phyloP scores from a whole-genome alignment of 2,329 filamentous ascomycete genomes.

The Colletotrichum musicola region DNA sequence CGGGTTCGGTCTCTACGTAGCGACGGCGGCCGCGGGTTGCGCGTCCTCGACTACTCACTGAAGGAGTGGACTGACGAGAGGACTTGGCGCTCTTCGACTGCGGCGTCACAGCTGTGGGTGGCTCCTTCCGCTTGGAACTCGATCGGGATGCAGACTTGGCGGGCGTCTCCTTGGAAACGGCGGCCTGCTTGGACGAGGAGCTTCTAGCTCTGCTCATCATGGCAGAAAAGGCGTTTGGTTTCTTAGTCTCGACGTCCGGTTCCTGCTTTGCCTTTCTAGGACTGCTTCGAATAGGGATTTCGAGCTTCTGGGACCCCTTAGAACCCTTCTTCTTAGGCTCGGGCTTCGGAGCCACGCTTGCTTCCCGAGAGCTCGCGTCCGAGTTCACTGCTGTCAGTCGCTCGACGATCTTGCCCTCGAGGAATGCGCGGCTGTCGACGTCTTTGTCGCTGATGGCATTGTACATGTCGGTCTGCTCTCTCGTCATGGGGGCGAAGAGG shows the following conservation, averaged over 20 bases:
- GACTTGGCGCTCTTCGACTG: conserved; percentile 79
- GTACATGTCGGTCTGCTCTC: conserved; percentile 92
- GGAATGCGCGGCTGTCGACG: conserved; percentile 76
- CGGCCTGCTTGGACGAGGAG: conserved; percentile 41
- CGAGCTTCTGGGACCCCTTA: conserved; percentile 38
- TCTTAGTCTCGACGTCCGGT: conserved; percentile 39
- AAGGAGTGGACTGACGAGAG: conserved; percentile 81
- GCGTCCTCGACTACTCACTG: conserved; percentile 63
- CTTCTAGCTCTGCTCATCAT: conserved; percentile 59
- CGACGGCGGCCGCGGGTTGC: conserved; percentile 51
- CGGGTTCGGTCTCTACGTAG: conserved; percentile 69
- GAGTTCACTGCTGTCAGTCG: conserved; percentile 59
- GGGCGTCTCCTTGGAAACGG: conserved; percentile 41
- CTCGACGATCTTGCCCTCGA: conserved; percentile 84
- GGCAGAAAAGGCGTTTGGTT: conserved; percentile 63
- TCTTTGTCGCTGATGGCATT: conserved; percentile 71
- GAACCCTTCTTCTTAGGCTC: conserved; percentile 35
- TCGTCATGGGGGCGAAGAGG: conserved; percentile 90
- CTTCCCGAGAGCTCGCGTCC: conserved; percentile 49
- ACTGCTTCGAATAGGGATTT: conserved; percentile 53
- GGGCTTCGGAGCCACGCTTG: conserved; percentile 44
- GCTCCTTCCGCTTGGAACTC: conserved; percentile 49
- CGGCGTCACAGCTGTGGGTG: conserved; percentile 47
- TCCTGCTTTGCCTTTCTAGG: conserved; percentile 48
- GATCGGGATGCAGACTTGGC: conserved; percentile 36